phyloP scores from a whole-genome alignment of 768 basidiomycete genomes.

The Hypholoma fasciculare region DNA sequence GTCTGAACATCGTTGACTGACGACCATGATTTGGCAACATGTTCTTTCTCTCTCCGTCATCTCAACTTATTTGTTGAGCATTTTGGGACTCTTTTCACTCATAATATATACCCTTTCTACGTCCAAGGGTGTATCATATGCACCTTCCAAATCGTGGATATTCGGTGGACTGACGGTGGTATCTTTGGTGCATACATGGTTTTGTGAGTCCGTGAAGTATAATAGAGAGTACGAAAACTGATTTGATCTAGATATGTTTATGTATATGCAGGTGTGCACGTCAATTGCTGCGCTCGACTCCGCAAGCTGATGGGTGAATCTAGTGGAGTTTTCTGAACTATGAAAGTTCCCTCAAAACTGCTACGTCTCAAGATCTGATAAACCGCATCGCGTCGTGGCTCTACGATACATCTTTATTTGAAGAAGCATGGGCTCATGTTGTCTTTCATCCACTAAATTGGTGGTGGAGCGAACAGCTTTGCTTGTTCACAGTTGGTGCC shows the following conservation, averaged over 20 bases:
- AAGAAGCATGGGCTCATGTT: conserved; percentile 53
- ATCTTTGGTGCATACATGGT: conserved; percentile 36
- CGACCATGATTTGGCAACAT: conserved; percentile 8
- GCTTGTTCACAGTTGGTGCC: conserved; percentile 56
- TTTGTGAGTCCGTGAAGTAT: conserved; percentile 22
- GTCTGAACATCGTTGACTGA: conserved; percentile 2
- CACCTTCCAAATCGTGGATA: neutral
- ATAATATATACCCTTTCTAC: conserved; percentile 9
- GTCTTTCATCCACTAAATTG: conserved; percentile 50
- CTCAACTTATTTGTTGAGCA: conserved; percentile 25
- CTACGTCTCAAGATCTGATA: conserved; percentile 11
- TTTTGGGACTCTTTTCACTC: conserved; percentile 22
- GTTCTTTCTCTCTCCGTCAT: conserved; percentile 23
- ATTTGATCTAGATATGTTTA: conserved; percentile 29
- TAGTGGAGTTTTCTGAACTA: conserved; percentile 60
- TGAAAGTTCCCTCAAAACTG: conserved; percentile 23
- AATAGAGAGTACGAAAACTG: neutral
- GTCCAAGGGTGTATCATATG: neutral
- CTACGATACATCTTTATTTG: conserved; percentile 52
- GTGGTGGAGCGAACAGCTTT: conserved; percentile 75
- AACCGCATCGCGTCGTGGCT: conserved; percentile 55
- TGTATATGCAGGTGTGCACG: conserved; percentile 27
- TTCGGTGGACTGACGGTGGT: conserved; percentile 22
- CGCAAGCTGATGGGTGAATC: neutral
- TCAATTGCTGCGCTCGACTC: neutral